A percentile compares a stretch with the other conserved stretches of the same genome.
phyloP scores from a whole-genome alignment of 1,284 basidiomycete genomes.

The Filobasidium uniguttulatum region DNA sequence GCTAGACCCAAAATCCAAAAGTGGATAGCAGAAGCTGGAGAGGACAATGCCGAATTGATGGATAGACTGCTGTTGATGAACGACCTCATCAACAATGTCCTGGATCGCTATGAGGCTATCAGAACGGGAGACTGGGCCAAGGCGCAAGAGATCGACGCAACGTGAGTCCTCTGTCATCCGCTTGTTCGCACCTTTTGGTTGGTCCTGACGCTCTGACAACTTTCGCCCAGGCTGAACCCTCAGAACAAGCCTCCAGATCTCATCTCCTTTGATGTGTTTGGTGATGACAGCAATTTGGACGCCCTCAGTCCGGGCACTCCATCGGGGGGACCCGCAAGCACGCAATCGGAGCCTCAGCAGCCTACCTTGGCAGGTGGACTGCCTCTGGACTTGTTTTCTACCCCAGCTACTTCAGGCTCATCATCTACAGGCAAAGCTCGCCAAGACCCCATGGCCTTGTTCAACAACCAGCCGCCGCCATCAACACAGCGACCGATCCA shows the following conservation, averaged over 20 bases:
- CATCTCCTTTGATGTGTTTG: constrained; percentile 38
- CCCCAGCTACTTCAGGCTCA: constrained; percentile 10
- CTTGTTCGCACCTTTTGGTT: background rate
- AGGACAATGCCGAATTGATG: constrained; percentile 69
- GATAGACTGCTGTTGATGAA: constrained; percentile 90
- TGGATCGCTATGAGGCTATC: constrained; percentile 80
- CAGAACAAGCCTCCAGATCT: constrained; percentile 33
- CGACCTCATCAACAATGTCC: constrained; percentile 88
- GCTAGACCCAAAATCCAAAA: constrained; percentile 93
- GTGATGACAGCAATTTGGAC: constrained; percentile 27
- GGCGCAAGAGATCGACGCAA: constrained; percentile 27
- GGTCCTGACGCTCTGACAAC: background rate
- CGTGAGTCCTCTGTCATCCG: constrained; percentile 20
- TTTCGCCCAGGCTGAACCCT: constrained; percentile 23
- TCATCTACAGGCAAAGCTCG: constrained; percentile 13
- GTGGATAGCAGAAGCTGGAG: constrained; percentile 87
- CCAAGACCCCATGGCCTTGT: constrained; percentile 35
- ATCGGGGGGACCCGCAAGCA: constrained; percentile 16
- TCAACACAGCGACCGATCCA: constrained; percentile 5
- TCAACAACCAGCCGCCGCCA: constrained; percentile 20
- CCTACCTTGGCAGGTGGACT: constrained; percentile 28
- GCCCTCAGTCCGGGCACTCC: constrained; percentile 23
- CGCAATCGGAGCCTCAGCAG: constrained; percentile 7
- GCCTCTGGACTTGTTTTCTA: constrained; percentile 35
- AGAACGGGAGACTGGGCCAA: constrained; percentile 65